These are phyloP conservation scores for Taphrina confusa DNA, from an alignment of 1,139 yeast genomes.

Conservation along the genomic window DNA sequence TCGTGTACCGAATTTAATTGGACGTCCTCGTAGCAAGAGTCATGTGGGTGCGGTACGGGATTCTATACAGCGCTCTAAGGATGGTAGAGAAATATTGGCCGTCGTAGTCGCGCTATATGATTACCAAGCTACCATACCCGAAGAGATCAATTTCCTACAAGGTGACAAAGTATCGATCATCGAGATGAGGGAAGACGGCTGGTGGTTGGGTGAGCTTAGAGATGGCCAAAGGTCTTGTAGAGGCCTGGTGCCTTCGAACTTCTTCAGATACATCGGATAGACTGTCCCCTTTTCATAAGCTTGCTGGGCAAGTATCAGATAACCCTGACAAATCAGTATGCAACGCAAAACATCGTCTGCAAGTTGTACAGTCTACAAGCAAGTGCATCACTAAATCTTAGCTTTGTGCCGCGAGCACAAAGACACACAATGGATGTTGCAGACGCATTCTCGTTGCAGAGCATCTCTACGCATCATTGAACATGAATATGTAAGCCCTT, in stretches of 20 bases:
- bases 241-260: conserved; percentile 85
- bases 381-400: too few relatives aligned
- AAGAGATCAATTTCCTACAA: conserved; percentile 71
- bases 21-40: conserved; percentile 33
- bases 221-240: conserved; percentile 54
- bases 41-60: conserved; percentile 3
- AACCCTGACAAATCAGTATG: too few relatives aligned
- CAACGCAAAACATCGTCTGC: too few relatives aligned
- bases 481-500: too few relatives aligned
- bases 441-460: too few relatives aligned
- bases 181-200: conserved; percentile 79
- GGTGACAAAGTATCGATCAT: conserved; percentile 72
- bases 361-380: too few relatives aligned
- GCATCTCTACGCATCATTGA: too few relatives aligned
- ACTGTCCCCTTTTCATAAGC: too few relatives aligned
- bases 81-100: conserved; percentile 36
- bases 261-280: conserved; percentile 7
- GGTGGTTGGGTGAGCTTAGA: conserved; percentile 82
- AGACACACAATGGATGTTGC: too few relatives aligned
- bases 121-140: conserved; percentile 75
- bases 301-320: too few relatives aligned
- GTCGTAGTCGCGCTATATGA: conserved; percentile 61
- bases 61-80: conserved; percentile 27
- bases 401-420: too few relatives aligned
- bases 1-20: too few relatives aligned